These are phyloP conservation scores for Pleurotus platypus DNA, from an alignment of 768 basidiomycete genomes.

Conservation along the genomic window DNA sequence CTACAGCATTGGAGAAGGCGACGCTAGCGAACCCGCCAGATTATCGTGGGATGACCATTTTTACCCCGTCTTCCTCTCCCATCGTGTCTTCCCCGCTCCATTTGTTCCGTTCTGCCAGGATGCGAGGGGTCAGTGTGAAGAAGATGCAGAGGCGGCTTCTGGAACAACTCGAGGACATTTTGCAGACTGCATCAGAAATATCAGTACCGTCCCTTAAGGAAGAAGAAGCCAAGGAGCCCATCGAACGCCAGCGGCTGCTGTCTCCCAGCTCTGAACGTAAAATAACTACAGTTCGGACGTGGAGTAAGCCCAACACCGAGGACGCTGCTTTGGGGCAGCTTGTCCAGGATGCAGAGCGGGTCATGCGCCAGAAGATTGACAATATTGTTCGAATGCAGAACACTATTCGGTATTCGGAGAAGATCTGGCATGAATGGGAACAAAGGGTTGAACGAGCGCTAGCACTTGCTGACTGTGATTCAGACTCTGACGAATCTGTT, in stretches of 20 bases:
- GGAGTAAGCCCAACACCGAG: conserved; percentile 83
- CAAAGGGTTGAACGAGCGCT: conserved; percentile 75
- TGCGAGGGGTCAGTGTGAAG: conserved; percentile 78
- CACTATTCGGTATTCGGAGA: conserved; percentile 94
- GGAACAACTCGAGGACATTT: conserved; percentile 83
- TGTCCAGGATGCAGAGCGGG: conserved; percentile 81
- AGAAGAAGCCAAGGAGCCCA: conserved; percentile 86
- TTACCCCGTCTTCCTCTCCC: conserved; percentile 69
- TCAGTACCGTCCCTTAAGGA: conserved; percentile 88
- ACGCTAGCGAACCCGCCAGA: conserved; percentile 67
- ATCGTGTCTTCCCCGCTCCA: conserved; percentile 73
- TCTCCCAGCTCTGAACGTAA: conserved; percentile 88
- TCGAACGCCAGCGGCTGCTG: conserved; percentile 87
- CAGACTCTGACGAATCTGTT: conserved; percentile 42
- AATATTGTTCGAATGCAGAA: conserved; percentile 95
- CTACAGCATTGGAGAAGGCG: conserved; percentile 66
- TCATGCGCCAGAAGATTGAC: conserved; percentile 92
- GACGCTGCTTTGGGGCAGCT: conserved; percentile 83
- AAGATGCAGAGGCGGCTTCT: conserved; percentile 78
- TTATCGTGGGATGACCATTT: conserved; percentile 86
- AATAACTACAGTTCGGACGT: conserved; percentile 77
- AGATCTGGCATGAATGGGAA: conserved; percentile 97
- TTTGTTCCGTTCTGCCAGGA: conserved; percentile 70
- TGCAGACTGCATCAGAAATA: conserved; percentile 76
- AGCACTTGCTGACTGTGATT: conserved; percentile 36